Evolutionary conservation across 1,284 basidiomycete genomes (phyloP).

Genomic region (Cryptococcus sp.): DNA sequence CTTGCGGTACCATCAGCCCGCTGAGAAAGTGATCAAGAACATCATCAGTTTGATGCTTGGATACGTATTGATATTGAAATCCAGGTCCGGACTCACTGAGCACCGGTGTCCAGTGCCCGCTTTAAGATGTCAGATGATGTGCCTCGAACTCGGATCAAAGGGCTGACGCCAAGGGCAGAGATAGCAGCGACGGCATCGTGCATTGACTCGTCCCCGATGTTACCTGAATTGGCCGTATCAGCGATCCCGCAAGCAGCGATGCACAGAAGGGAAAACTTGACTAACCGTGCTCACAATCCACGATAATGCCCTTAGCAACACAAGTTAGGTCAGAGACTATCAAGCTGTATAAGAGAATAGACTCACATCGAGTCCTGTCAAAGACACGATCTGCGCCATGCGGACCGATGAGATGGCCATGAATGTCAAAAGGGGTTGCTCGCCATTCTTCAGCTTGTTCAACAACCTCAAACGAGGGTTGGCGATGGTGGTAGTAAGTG

Average conservation of each 20-base stretch:
- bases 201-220: slow-evolving; percentile 41
- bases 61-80: no score
- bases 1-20: slow-evolving; percentile 40
- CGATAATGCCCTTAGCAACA: slow-evolving; percentile 23
- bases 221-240: background rate
- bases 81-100: slow-evolving; percentile 33
- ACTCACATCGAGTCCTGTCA: slow-evolving; percentile 38
- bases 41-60: background rate
- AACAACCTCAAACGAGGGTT: slow-evolving; percentile 38
- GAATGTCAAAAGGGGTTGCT: slow-evolving; percentile 37
- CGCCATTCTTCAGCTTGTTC: slow-evolving; percentile 24
- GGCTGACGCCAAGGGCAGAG: slow-evolving; percentile 27
- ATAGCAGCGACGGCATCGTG: slow-evolving; percentile 40
- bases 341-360: no score
- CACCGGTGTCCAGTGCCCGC: slow-evolving; percentile 45
- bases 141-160: slow-evolving; percentile 38
- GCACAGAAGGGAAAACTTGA: background rate
- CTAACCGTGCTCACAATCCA: slow-evolving; percentile 38
- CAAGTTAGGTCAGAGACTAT: background rate
- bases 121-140: slow-evolving; percentile 32
- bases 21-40: slow-evolving; percentile 12
- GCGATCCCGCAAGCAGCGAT: background rate
- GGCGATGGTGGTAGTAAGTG: slow-evolving; percentile 30
- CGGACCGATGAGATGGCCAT: slow-evolving; percentile 29
- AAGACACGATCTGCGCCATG: slow-evolving; percentile 32